phyloP scores from a whole-genome alignment of 495 filamentous ascomycete genomes.

The Aspergillus ellipticus region DNA sequence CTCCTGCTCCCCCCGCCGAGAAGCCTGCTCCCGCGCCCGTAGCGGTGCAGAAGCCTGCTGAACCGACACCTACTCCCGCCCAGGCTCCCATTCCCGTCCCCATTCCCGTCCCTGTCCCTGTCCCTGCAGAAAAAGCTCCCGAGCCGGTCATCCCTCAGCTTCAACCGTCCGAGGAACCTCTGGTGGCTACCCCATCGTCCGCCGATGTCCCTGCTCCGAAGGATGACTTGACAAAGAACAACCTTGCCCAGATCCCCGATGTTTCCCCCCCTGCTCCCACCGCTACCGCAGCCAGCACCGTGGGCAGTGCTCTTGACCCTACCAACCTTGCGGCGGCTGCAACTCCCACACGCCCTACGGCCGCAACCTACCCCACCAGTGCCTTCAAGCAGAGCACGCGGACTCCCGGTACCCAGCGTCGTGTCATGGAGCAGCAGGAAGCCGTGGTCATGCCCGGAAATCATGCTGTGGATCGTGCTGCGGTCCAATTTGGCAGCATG shows the following conservation, averaged over 20 bases:
- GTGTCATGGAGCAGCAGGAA: slow-evolving; percentile 90
- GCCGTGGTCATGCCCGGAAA: slow-evolving; percentile 99
- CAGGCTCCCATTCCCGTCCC: slow-evolving; percentile 12
- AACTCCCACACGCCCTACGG: slow-evolving; percentile 58
- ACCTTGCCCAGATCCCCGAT: slow-evolving; percentile 86
- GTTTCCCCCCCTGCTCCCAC: slow-evolving; percentile 67
- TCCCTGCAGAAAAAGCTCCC: slow-evolving; percentile 25
- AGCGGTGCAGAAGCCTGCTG: slow-evolving; percentile 21
- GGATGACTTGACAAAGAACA: slow-evolving; percentile 82
- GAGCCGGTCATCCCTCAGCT: slow-evolving; percentile 26
- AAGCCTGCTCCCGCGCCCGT: slow-evolving; percentile 58
- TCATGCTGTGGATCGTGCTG: slow-evolving; percentile 85
- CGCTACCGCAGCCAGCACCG: slow-evolving; percentile 85
- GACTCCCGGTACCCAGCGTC: slow-evolving; percentile 72
- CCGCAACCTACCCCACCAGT: slow-evolving; percentile 67
- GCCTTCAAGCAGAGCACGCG: slow-evolving; percentile 74
- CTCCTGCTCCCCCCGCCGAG: slow-evolving; percentile 52
- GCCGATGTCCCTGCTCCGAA: slow-evolving; percentile 62
- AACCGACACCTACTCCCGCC: slow-evolving; percentile 11
- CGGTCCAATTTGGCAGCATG: slow-evolving; percentile 98
- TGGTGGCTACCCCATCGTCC: slow-evolving; percentile 47
- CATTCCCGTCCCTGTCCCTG: slow-evolving; percentile 14
- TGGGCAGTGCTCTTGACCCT: slow-evolving; percentile 77
- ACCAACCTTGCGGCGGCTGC: slow-evolving; percentile 44
- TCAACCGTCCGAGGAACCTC: slow-evolving; percentile 18